A percentile compares a stretch with the other conserved stretches of the same genome.
phyloP scores from a whole-genome alignment of 1,139 yeast species.

The Protomyces pachydermus region DNA sequence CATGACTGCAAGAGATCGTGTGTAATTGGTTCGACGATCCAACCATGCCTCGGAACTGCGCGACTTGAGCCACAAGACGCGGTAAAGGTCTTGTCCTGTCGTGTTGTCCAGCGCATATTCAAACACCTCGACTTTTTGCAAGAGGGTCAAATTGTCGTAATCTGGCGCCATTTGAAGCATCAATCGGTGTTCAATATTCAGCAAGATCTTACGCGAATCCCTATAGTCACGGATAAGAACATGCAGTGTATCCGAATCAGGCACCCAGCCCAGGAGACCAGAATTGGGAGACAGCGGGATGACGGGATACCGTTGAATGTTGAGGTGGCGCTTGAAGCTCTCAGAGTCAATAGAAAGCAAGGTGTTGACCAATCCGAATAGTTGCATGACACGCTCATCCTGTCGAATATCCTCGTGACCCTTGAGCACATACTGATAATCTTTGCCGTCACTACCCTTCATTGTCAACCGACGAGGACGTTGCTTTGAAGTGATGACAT shows the following conservation, averaged over 20 bases:
- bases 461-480: conserved; percentile 81
- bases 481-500: conserved; percentile 93
- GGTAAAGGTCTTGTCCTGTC: conserved; percentile 90
- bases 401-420: conserved; percentile 99
- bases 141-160: conserved; percentile 77
- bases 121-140: conserved; percentile 94
- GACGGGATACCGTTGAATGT: conserved; percentile 85
- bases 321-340: conserved; percentile 91
- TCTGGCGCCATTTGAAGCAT: conserved; percentile 99
- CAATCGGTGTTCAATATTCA: conserved; percentile 89
- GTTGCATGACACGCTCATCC: conserved; percentile 95
- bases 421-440: conserved; percentile 71
- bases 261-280: conserved; percentile 97
- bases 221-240: conserved; percentile 86
- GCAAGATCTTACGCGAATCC: conserved; percentile 79
- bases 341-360: conserved; percentile 85
- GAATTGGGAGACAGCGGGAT: conserved; percentile 94
- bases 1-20: conserved; percentile 95
- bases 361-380: conserved; percentile 92
- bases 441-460: conserved; percentile 87
- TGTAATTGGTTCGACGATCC: conserved; percentile 92
- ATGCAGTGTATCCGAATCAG: conserved; percentile 94
- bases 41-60: conserved; percentile 97
- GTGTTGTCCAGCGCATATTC: conserved; percentile 94
- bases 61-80: conserved; percentile 92